Conservation (phyloP, 1,139 yeast species). For the Candida sp. region DNA sequence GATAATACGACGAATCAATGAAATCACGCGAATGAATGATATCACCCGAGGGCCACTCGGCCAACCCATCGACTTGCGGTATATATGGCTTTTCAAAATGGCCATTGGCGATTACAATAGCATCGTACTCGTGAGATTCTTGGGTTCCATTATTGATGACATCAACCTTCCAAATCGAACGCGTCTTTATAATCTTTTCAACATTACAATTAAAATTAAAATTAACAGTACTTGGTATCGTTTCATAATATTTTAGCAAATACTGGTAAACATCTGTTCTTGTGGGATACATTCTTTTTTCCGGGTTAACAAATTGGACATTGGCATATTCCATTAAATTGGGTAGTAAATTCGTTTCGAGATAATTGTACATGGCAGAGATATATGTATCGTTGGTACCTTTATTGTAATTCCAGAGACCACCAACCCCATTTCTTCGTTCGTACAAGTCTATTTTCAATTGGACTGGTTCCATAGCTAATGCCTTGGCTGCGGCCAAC, state of each 20-base stretch:
- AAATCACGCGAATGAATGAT: conserved; percentile 45
- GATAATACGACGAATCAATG: conserved; percentile 25
- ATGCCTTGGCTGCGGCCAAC: conserved; percentile 45
- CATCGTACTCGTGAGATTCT: conserved; percentile 32
- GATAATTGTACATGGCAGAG: conserved; percentile 45
- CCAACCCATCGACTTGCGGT: conserved; percentile 40
- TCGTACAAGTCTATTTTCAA: conserved; percentile 42
- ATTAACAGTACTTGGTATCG: conserved; percentile 26
- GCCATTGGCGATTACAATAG: conserved; percentile 46
- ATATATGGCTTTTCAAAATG: conserved; percentile 45
- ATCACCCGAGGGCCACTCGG: conserved; percentile 30
- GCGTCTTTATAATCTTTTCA: conserved; percentile 12
- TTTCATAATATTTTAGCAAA: conserved; percentile 25
- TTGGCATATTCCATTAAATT: conserved; percentile 41
- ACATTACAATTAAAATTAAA: conserved; percentile 21
- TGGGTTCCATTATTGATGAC: conserved; percentile 4
- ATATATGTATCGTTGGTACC: conserved; percentile 14
- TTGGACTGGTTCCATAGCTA: conserved; percentile 34
- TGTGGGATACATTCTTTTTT: conserved; percentile 27
- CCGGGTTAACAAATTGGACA: conserved; percentile 27
- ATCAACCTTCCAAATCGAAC: conserved; percentile 14
- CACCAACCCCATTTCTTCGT: conserved; percentile 39
- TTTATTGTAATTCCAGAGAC: conserved; percentile 41
- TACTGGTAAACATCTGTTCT: conserved; percentile 37
- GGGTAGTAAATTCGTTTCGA: conserved; percentile 46